These are phyloP conservation scores for Wickerhamomyces sp. DNA, from an alignment of 1,139 yeast species.

Conservation along the genomic window DNA sequence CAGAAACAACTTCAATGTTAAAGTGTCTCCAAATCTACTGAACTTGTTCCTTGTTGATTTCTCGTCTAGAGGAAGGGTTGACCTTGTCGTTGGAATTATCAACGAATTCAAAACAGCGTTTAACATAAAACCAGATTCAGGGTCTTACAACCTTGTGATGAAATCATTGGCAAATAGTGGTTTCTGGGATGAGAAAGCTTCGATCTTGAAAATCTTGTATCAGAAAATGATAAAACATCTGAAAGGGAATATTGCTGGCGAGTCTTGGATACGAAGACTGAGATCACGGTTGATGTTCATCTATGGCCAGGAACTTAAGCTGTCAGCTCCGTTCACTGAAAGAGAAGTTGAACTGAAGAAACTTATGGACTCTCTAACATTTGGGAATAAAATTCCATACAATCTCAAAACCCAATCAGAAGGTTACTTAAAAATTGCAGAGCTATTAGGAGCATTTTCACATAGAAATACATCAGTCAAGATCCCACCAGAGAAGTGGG, in stretches of 20 bases:
- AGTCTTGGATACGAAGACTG: constrained; percentile 24
- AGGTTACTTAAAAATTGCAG: constrained; percentile 7
- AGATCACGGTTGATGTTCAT: constrained; percentile 22
- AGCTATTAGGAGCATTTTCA: constrained; percentile 12
- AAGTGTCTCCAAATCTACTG: constrained; percentile 20
- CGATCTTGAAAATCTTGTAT: constrained; percentile 21
- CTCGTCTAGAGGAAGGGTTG: constrained; percentile 30
- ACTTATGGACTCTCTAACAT: constrained; percentile 2
- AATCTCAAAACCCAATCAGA: background rate
- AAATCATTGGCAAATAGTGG: constrained; percentile 30
- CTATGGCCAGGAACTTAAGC: constrained; percentile 10
- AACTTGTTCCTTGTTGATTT: constrained; percentile 27
- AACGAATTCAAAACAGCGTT: constrained; percentile 25
- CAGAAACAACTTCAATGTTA: constrained; percentile 7
- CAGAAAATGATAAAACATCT: constrained; percentile 19
- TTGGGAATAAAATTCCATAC: constrained; percentile 5
- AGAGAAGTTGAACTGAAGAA: constrained; percentile 13
- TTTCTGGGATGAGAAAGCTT: constrained; percentile 24
- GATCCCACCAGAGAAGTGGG: constrained; percentile 1
- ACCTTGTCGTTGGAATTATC: constrained; percentile 27
- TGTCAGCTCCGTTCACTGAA: constrained; percentile 13
- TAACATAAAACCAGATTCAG: constrained; percentile 25
- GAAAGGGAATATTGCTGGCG: constrained; percentile 16
- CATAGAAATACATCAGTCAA: constrained; percentile 1
- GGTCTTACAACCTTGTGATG: constrained; percentile 29